phyloP scores from a whole-genome alignment of 345 rosid genomes.

The Lumnitzera racemosa region DNA sequence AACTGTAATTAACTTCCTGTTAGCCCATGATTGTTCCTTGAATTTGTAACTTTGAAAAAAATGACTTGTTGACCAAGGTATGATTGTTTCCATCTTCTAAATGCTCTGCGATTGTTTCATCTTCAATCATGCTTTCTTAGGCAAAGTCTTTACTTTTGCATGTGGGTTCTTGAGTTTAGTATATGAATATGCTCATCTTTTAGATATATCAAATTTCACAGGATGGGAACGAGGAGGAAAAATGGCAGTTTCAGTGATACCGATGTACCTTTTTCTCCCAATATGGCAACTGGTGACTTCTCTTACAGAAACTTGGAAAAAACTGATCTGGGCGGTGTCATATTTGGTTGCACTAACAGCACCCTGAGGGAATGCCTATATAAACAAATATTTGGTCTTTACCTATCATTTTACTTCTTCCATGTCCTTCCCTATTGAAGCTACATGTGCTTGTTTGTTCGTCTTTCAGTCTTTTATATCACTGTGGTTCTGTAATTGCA shows the following conservation, averaged over 20 bases:
- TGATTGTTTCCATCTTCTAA: too few species aligned
- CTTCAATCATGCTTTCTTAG: too few species aligned
- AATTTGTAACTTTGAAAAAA: too few species aligned
- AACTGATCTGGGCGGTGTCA: conserved; percentile 56
- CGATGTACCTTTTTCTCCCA: conserved; percentile 3
- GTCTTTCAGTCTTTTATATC: neutral
- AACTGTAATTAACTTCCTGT: too few species aligned
- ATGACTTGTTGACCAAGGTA: too few species aligned
- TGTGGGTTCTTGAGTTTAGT: too few species aligned
- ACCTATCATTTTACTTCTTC: conserved; percentile 6
- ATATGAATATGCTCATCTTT: too few species aligned
- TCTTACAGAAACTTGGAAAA: conserved; percentile 39
- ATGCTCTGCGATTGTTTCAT: too few species aligned
- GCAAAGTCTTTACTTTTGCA: too few species aligned
- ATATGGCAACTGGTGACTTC: neutral
- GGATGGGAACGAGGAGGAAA: conserved; percentile 42
- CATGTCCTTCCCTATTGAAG: neutral
- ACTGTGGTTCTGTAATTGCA: too few species aligned
- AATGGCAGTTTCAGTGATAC: conserved; percentile 3
- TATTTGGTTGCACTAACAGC: conserved; percentile 57
- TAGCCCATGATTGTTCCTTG: too few species aligned
- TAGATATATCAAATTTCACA: conserved; percentile 7
- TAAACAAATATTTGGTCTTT: conserved; percentile 62
- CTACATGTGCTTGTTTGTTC: neutral
- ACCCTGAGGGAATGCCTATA: conserved; percentile 54